Base-by-base conservation (phyloP, 2,329 filamentous ascomycete genomes). In the Pyrenophora graminea region DNA sequence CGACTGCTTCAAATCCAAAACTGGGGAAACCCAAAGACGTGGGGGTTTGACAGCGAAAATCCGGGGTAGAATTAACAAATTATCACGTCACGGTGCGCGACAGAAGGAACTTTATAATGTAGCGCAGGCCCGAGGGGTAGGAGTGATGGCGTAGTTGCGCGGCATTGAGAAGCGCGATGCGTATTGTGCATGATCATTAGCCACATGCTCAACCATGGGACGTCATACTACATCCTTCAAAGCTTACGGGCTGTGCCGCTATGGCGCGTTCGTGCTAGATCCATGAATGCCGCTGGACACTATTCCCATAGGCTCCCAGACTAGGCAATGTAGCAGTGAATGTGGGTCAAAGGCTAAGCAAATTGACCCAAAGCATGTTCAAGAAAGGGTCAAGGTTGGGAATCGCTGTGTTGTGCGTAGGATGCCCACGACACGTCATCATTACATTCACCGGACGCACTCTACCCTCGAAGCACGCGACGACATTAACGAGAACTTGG, bases 201-300 rank as follows among this genome's bases (percentile, higher is more conserved):
- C 37, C 42, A 39, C 36, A 43, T 36, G 19, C 25, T 39, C 45
- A 40, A 36, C 41, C 39, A 19, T 33, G 19, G 51, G 55, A 58
- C 51, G 57, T 59, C 57, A 58, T 59, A 45, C 52, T 39, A 48
- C 55, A 55, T 48, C 45, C 18, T 51, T 37, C 34, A 45, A 30
- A 27, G 43, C 37, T 41, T 43, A 48, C 49, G 44, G 41, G 25
- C 36, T 45, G 45, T 41, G 33, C 40, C 54, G 51, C 56, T 58
- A 57, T 36, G 32, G 48, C 45, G 47, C 37, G 47, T 45, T 47
- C 12, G 33, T 36, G 39, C 21, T 40, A 49, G 50, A 31, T 2
- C 19, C 19, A 21, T 21, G 19, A 5, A 21, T 15, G 36, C 40
- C 49, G 51, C 51, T 55, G 44, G 23, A 34, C 15, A 48, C 25